phyloP scores from a whole-genome alignment of 345 rosid genomes.

The Hevea brasiliensis region DNA sequence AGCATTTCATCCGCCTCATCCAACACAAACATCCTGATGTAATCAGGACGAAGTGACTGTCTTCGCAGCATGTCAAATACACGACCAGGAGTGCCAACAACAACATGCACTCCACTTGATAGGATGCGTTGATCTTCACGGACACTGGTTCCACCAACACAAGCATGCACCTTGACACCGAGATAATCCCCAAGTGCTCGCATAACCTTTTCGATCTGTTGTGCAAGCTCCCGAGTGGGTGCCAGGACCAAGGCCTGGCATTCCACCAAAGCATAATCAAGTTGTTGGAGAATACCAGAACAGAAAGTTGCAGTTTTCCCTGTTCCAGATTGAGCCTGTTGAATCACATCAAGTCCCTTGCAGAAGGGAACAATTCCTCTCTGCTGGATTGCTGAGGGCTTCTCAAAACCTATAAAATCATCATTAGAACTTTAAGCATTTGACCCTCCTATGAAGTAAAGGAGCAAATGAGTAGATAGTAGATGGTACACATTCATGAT shows the following conservation, averaged over 20 bases:
- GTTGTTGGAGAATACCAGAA: conserved; percentile 32
- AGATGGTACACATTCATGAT: not conserved
- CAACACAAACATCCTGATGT: conserved; percentile 24
- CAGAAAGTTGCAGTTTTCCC: conserved; percentile 34
- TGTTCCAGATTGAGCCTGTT: conserved; percentile 31
- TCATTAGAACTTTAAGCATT: not conserved
- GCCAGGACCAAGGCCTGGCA: conserved; percentile 31
- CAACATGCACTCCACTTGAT: conserved; percentile 20
- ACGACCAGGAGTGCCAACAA: conserved; percentile 25
- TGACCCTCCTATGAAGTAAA: not conserved
- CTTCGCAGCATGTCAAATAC: conserved; percentile 32
- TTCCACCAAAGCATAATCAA: conserved; percentile 24
- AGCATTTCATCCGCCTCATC: conserved; percentile 30
- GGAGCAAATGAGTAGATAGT: not conserved
- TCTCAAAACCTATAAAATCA: conserved; percentile 26
- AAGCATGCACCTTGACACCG: conserved; percentile 30
- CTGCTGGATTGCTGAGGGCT: conserved; percentile 35
- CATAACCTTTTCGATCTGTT: conserved; percentile 37
- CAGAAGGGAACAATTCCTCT: conserved; percentile 32
- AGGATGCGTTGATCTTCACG: conserved; percentile 27
- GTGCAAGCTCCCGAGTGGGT: conserved; percentile 29
- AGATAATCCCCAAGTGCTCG: conserved; percentile 30
- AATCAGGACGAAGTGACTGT: conserved; percentile 26
- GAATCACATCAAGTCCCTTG: conserved; percentile 33
- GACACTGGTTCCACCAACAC: conserved; percentile 28